phyloP scores from a whole-genome alignment of 805 yeast genomes.

The Candida easanensis region DNA sequence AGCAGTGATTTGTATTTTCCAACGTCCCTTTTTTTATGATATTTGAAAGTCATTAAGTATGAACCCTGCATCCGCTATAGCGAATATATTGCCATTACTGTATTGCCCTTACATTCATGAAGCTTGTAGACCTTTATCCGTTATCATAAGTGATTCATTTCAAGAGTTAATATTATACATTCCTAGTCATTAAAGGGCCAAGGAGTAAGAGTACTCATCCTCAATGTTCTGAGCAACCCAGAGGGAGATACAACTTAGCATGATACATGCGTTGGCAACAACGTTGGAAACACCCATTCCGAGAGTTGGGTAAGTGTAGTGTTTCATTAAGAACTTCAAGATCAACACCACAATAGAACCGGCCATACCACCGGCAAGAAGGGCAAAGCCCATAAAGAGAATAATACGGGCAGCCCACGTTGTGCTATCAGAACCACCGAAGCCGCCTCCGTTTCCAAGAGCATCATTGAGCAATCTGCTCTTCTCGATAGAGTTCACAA shows the following conservation, averaged over 20 bases:
- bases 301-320: constrained; percentile 79
- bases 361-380: constrained; percentile 90
- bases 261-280: constrained; percentile 69
- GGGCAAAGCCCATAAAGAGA: constrained; percentile 86
- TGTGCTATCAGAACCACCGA: constrained; percentile 43
- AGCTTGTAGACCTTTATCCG: not conserved
- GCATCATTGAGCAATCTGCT: constrained; percentile 36
- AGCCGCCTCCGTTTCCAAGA: constrained; percentile 31
- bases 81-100: too few relatives aligned
- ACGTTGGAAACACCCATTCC: constrained; percentile 95
- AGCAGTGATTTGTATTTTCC: not conserved
- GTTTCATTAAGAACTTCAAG: constrained; percentile 76
- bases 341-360: constrained; percentile 89
- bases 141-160: not conserved
- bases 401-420: constrained; percentile 95
- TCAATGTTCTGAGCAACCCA: constrained; percentile 97
- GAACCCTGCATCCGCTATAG: not conserved
- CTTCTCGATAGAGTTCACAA: constrained; percentile 49
- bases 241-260: constrained; percentile 83
- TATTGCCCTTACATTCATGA: too few relatives aligned
- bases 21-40: not conserved
- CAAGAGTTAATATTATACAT: not conserved
- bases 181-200: constrained; percentile 60
- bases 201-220: constrained; percentile 91
- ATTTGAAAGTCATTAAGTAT: not conserved